Evolutionary conservation across 23 red algal species (phyloP).

Genomic region (Gracilaria caudata): DNA sequence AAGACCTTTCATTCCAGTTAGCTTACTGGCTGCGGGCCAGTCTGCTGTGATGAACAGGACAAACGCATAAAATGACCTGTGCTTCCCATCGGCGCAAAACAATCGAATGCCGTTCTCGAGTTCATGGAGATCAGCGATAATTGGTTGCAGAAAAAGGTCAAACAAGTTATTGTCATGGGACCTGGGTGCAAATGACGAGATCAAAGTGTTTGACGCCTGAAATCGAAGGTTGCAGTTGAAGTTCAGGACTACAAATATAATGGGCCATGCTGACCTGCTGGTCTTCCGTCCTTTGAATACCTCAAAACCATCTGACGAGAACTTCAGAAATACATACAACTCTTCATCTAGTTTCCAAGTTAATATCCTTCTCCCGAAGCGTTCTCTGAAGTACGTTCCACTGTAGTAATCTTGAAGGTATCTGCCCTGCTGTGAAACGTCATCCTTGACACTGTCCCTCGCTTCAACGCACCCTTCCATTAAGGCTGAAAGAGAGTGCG

Average conservation of each 20-base stretch:
- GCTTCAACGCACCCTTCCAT: too few species aligned
- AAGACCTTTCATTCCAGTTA: not conserved
- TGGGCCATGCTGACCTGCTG: not conserved
- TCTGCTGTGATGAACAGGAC: not conserved
- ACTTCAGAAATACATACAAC: not conserved
- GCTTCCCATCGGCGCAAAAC: not conserved
- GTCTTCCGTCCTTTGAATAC: not conserved
- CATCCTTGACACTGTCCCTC: too few species aligned
- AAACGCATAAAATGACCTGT: not conserved
- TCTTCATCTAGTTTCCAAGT: slow-evolving; percentile 13
- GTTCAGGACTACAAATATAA: slow-evolving; percentile 16
- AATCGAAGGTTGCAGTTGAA: not conserved
- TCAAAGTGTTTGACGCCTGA: not conserved
- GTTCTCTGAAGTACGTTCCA: too few species aligned
- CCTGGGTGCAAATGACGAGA: not conserved
- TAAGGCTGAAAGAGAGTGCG: too few species aligned
- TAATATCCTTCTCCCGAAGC: too few species aligned
- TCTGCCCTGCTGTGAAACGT: too few species aligned
- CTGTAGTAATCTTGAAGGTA: too few species aligned
- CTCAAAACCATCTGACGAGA: not conserved
- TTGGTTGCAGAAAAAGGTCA: slow-evolving; percentile 5
- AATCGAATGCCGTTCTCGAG: not conserved
- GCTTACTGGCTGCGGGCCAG: slow-evolving; percentile 1
- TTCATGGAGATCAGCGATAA: not conserved
- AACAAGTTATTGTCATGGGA: not conserved